phyloP scores from a whole-genome alignment of 2,329 filamentous ascomycete genomes.

The Claviceps capensis region DNA sequence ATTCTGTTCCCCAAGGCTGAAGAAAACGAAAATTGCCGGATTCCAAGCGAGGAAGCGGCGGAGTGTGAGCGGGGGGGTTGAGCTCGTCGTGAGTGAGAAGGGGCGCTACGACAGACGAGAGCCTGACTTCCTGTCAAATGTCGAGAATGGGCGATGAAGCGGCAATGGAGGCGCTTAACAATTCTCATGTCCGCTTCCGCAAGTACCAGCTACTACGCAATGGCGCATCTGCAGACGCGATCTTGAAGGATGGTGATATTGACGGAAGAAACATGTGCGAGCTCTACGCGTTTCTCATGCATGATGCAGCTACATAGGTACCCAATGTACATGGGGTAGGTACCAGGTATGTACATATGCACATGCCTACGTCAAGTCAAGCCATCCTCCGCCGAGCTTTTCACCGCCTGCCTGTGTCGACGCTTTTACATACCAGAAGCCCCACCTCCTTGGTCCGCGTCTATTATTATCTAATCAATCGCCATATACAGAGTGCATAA shows the following conservation, averaged over 20 bases:
- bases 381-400: background rate
- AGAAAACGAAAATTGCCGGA: background rate
- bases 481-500: no score
- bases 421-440: background rate
- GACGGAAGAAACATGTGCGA: background rate
- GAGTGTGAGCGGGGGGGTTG: background rate
- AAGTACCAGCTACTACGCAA: background rate
- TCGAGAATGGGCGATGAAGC: background rate
- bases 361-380: no score
- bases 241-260: background rate
- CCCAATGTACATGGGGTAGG: background rate
- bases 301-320: background rate
- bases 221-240: background rate
- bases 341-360: no score
- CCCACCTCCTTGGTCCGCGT: background rate
- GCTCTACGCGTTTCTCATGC: background rate
- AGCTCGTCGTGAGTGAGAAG: background rate
- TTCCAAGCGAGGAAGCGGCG: background rate
- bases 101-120: background rate
- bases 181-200: slow-evolving; percentile 9
- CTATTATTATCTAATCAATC: background rate
- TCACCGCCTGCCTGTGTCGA: background rate
- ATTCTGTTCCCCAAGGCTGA: background rate
- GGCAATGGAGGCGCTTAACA: background rate
- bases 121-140: background rate